phyloP scores from a whole-genome alignment of 768 basidiomycete species.

The Termitomyces sp. region DNA sequence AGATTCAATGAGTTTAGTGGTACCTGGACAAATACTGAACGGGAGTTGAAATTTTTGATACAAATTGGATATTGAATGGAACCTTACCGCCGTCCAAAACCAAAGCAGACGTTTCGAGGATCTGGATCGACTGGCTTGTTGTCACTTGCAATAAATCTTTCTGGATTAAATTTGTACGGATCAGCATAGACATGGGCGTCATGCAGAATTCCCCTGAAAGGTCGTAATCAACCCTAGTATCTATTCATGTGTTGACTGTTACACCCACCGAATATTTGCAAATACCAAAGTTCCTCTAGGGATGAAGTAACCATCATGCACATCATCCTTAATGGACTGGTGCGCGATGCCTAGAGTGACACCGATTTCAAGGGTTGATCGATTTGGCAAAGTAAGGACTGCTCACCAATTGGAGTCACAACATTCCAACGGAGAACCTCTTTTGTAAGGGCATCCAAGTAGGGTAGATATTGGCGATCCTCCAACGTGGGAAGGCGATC shows the following conservation, averaged over 20 bases:
- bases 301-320: slow-evolving; percentile 60
- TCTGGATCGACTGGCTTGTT: slow-evolving; percentile 45
- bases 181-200: slow-evolving; percentile 50
- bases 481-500: too few species aligned
- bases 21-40: slow-evolving; percentile 46
- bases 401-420: background rate
- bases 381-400: background rate
- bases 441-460: too few species aligned
- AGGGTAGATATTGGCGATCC: too few species aligned
- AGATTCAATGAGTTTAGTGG: background rate
- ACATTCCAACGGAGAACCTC: too few species aligned
- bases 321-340: slow-evolving; percentile 54
- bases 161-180: slow-evolving; percentile 55
- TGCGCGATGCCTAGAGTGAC: slow-evolving; percentile 45
- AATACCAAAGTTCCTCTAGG: slow-evolving; percentile 55
- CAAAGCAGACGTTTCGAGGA: slow-evolving; percentile 60
- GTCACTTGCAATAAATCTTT: slow-evolving; percentile 49
- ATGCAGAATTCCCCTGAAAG: slow-evolving; percentile 44
- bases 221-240: too few species aligned
- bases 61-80: background rate
- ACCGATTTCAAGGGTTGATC: too few species aligned
- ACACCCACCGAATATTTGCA: slow-evolving; percentile 47
- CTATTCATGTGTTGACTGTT: too few species aligned
- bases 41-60: background rate
- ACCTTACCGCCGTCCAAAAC: slow-evolving; percentile 61